These are phyloP conservation scores for Noccaea bulbosa DNA, from an alignment of 345 rosid species.

Conservation along the genomic window DNA sequence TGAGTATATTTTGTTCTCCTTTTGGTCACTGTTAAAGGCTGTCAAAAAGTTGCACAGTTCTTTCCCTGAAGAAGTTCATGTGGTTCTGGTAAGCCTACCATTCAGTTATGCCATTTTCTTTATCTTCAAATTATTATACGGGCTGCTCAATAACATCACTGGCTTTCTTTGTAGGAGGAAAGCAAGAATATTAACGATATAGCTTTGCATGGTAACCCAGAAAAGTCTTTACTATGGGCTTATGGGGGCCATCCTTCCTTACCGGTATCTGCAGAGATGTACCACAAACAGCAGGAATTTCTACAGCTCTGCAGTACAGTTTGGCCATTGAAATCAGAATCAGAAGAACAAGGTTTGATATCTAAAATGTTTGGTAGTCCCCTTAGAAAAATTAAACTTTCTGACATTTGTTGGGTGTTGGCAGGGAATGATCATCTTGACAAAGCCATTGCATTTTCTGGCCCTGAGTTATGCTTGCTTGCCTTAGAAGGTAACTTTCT, in stretches of 20 bases:
- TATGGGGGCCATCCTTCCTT: constrained; percentile 87
- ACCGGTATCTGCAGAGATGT: constrained; percentile 63
- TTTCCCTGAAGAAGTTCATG: constrained; percentile 57
- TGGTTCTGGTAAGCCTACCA: constrained; percentile 58
- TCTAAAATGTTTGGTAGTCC: constrained; percentile 27
- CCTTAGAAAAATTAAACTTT: constrained; percentile 24
- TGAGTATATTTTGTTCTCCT: constrained; percentile 57
- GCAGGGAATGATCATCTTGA: constrained; percentile 51
- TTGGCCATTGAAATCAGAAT: constrained; percentile 57
- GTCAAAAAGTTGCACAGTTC: constrained; percentile 53
- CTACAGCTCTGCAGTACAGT: constrained; percentile 59
- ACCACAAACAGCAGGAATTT: constrained; percentile 58
- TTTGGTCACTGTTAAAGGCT: constrained; percentile 69
- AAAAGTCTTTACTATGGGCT: constrained; percentile 82
- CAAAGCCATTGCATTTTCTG: constrained; percentile 52
- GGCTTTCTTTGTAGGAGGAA: constrained; percentile 49
- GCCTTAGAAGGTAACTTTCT: constrained; percentile 74
- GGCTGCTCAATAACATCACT: constrained; percentile 31
- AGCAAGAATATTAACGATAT: constrained; percentile 54
- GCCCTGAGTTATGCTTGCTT: constrained; percentile 64
- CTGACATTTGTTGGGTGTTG: constrained; percentile 32
- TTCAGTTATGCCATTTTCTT: constrained; percentile 13
- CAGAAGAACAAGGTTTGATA: constrained; percentile 55
- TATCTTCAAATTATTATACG: constrained; percentile 9
- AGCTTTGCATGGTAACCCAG: constrained; percentile 50